Percentiles rank a stretch among this genome's conserved stretches.
Evolutionary conservation across 1,284 basidiomycete species (phyloP).

Genomic region (Laetiporus sulphureus): DNA sequence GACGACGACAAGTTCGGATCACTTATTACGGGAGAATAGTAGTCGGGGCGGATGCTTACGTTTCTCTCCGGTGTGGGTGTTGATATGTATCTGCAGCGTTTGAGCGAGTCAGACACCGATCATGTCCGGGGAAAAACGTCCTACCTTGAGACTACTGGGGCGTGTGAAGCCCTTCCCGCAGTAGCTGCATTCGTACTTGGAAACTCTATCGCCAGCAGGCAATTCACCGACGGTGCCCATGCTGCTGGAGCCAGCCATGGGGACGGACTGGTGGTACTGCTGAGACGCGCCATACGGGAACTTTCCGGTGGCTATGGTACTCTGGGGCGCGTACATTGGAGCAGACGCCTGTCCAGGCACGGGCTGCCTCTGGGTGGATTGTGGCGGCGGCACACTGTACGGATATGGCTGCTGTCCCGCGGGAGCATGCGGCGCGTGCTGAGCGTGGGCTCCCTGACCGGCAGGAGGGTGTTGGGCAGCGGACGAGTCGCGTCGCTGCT

Average conservation of each 20-base stretch:
- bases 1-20: constrained; percentile 8
- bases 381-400: too few species aligned
- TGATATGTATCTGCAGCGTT: constrained; percentile 73
- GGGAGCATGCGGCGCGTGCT: constrained; percentile 9
- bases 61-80: constrained; percentile 81
- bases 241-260: constrained; percentile 12
- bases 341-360: constrained; percentile 11
- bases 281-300: constrained; percentile 25
- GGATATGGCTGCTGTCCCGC: constrained; percentile 1
- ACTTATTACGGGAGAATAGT: neutral
- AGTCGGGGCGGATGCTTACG: constrained; percentile 42
- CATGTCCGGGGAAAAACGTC: constrained; percentile 3
- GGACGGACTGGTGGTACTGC: constrained; percentile 11
- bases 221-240: constrained; percentile 14
- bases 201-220: constrained; percentile 18
- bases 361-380: constrained; percentile 7
- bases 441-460: constrained; percentile 19
- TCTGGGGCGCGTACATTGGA: too few species aligned
- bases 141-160: constrained; percentile 74
- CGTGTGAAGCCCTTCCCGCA: constrained; percentile 78
- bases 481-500: too few species aligned
- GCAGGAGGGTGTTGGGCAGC: too few species aligned
- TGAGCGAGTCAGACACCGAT: constrained; percentile 7
- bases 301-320: constrained; percentile 23
- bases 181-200: constrained; percentile 71